phyloP scores from a whole-genome alignment of 116 monocot species.

The Trichopus zeylanicus region DNA sequence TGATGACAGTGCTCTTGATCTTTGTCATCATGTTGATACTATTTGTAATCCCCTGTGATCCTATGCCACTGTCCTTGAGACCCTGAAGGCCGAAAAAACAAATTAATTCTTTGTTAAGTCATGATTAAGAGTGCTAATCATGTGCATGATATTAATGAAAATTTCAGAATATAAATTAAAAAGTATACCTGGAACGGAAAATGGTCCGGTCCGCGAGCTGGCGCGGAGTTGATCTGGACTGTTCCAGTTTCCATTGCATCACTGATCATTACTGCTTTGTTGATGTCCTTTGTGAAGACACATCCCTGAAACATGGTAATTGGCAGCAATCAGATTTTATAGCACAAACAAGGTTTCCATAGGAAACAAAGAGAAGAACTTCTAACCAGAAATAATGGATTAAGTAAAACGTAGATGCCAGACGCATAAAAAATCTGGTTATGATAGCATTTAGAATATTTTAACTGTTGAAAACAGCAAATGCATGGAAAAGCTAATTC shows the following conservation, averaged over 20 bases:
- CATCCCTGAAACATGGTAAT: conserved; percentile 47
- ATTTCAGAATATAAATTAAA: not conserved
- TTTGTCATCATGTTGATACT: conserved; percentile 99
- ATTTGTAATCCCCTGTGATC: conserved; percentile 96
- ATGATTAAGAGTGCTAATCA: not conserved
- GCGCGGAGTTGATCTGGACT: conserved; percentile 96
- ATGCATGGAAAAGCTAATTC: too few relatives aligned
- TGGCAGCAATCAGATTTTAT: not conserved
- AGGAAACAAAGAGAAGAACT: too few relatives aligned
- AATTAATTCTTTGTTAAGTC: not conserved
- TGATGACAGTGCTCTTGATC: conserved; percentile 94
- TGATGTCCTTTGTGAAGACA: conserved; percentile 87
- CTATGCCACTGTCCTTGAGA: conserved; percentile 93
- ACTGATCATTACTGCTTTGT: conserved; percentile 93
- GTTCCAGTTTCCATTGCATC: conserved; percentile 97
- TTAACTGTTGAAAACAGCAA: too few relatives aligned
- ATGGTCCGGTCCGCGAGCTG: conserved; percentile 94
- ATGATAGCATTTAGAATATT: too few relatives aligned
- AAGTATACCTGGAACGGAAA: conserved; percentile 84
- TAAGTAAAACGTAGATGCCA: too few relatives aligned
- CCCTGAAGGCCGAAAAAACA: conserved; percentile 34
- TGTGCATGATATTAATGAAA: not conserved
- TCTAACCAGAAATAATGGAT: too few relatives aligned
- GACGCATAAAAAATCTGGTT: too few relatives aligned
- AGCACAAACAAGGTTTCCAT: not conserved